Base-by-base conservation (phyloP, 306 rosid genomes). In the Oemleria cerasiformis region DNA sequence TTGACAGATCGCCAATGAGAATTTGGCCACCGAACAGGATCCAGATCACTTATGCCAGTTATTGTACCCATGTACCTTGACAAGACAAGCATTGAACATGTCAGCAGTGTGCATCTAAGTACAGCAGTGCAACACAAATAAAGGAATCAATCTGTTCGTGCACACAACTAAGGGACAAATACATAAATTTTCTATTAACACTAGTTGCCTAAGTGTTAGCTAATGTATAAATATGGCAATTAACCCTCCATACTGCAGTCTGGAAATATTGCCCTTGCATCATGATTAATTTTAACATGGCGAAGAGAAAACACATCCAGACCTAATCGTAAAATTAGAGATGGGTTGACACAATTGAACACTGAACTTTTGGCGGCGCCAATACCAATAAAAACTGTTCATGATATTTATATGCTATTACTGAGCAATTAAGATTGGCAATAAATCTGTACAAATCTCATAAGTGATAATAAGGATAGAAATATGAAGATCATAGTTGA, bases 11-110 rank as follows among this genome's bases (percentile, higher is more conserved):
- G 85, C 97, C 97, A 91, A 79, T 91, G 88, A 70, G 97, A 91
- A 78, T 82, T 91, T 25, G 86, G 86, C 97, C 97, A 91, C 25
- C 89, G 96, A 85, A 80, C 90, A 77, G 92, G 78, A 80, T 91
- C 97, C 81, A 88, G 68, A 67, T 91, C 97, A 79, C 89, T 75
- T 85, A 88, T 86, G 71, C 95, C 92, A 73, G 97, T 88, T 80
- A 91, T 91, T 0, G 97, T 91, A 75, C 97, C 97, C 96, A 88
- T 91, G 88, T 86, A 91, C 90, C 97, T 91, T 79, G 83, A 77
- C 63, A 74, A 74, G 68, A 30, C 4, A 25, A 63, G 42, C 55
- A 65, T 40, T 62, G 16, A 45, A 44, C 56, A 59, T 23, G 34
- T 40, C 41, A 73, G 23, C 39, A 14, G 61, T 12, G 25, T 21